Conservation (phyloP, 768 basidiomycete genomes). For the Dioszegia aurantiaca region DNA sequence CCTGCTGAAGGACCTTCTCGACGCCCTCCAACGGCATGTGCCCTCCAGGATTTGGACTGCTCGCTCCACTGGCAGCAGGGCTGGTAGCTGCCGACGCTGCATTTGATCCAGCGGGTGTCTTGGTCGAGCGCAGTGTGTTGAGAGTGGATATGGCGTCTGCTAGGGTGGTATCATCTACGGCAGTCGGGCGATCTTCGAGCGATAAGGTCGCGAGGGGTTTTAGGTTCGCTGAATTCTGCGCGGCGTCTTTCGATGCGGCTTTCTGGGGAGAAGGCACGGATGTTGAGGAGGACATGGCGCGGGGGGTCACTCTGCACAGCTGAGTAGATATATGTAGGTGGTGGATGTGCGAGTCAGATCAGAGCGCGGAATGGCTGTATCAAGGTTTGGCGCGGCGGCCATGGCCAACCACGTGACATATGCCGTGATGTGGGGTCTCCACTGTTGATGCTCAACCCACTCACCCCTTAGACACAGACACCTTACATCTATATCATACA, state of each 20-base stretch:
- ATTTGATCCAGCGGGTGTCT: conserved; percentile 28
- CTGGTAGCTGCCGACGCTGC: conserved; percentile 27
- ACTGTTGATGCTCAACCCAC: neutral
- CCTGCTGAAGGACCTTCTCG: conserved; percentile 4
- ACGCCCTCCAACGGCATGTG: conserved; percentile 4
- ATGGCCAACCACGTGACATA: neutral
- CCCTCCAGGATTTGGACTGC: conserved; percentile 23
- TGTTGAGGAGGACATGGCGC: conserved; percentile 1
- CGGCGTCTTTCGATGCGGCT: conserved; percentile 6
- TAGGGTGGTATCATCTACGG: conserved; percentile 31
- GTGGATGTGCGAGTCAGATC: neutral
- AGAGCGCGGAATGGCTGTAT: too few species aligned
- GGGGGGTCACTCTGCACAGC: neutral
- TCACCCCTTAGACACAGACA: too few species aligned
- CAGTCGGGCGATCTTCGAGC: neutral
- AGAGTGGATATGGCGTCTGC: conserved; percentile 40
- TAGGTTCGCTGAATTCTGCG: too few species aligned
- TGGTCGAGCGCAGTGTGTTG: conserved; percentile 30
- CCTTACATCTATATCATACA: too few species aligned
- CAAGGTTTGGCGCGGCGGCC: neutral
- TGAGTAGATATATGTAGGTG: neutral
- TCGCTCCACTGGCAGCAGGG: conserved; percentile 28
- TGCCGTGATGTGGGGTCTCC: neutral
- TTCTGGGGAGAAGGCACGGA: neutral
- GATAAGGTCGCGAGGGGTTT: conserved; percentile 5